phyloP scores from a whole-genome alignment of 164 flowering plant species.

The Chloranthus sessilifolius region DNA sequence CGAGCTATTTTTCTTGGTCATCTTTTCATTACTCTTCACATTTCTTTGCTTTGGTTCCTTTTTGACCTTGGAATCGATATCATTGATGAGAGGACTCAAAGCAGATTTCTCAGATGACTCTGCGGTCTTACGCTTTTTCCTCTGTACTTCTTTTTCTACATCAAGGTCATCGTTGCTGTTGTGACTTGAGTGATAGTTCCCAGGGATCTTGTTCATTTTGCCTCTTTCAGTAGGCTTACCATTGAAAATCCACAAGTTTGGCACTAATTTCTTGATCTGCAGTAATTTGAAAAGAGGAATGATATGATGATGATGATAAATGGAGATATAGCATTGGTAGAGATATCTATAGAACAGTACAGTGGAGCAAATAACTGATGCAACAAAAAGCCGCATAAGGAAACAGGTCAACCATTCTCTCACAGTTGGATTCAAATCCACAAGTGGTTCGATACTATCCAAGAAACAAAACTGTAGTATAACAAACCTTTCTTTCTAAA shows the following conservation, averaged over 20 bases:
- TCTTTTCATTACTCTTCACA: no score
- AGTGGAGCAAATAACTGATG: not conserved
- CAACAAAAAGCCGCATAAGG: no score
- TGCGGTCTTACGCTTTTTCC: no score
- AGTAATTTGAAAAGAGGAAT: not conserved
- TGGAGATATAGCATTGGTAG: not conserved
- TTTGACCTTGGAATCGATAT: no score
- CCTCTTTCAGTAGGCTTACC: slow-evolving; percentile 45
- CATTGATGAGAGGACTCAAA: no score
- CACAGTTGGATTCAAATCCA: not conserved
- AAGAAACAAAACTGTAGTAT: not conserved
- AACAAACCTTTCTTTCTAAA: slow-evolving; percentile 50
- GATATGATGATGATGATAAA: not conserved
- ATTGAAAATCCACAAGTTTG: slow-evolving; percentile 63
- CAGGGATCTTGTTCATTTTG: slow-evolving; percentile 5
- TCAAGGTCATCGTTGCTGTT: slow-evolving; percentile 6
- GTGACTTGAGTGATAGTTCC: slow-evolving; percentile 9
- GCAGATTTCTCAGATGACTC: no score
- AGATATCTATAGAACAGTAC: not conserved
- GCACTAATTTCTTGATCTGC: slow-evolving; percentile 58
- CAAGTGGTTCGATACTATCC: not conserved
- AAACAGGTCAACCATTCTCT: no score
- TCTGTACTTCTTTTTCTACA: slow-evolving; percentile 10
- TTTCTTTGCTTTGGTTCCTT: no score
- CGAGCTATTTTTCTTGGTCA: not conserved